These are phyloP conservation scores for Ganoderma lucidum DNA, from an alignment of 1,284 basidiomycete species.

Conservation along the genomic window DNA sequence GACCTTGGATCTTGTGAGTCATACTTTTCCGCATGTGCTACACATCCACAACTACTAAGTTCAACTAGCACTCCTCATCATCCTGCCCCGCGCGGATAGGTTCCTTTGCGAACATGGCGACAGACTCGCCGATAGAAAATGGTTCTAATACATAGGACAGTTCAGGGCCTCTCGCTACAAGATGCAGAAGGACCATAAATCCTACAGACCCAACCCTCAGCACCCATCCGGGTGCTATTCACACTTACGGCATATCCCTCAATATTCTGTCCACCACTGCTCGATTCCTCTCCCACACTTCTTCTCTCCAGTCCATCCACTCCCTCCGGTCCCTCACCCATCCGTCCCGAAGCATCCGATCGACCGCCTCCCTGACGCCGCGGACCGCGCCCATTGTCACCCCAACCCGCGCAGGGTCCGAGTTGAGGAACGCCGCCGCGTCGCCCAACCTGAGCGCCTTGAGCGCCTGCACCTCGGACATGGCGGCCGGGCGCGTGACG, in stretches of 20 bases:
- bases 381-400: slow-evolving; percentile 22
- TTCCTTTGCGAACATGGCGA: background rate
- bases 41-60: too few species aligned
- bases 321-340: slow-evolving; percentile 28
- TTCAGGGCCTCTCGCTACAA: background rate
- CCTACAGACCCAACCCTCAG: background rate
- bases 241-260: slow-evolving; percentile 28
- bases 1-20: background rate
- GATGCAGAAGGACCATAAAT: background rate
- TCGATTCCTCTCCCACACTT: slow-evolving; percentile 31
- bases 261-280: slow-evolving; percentile 33
- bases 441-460: slow-evolving; percentile 44
- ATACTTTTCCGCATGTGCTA: background rate
- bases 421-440: slow-evolving; percentile 29
- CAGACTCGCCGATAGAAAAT: background rate
- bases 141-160: background rate
- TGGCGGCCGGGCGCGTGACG: slow-evolving; percentile 46
- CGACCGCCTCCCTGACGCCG: slow-evolving; percentile 25
- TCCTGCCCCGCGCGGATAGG: background rate
- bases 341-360: slow-evolving; percentile 32
- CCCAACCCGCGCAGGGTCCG: slow-evolving; percentile 29
- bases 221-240: background rate
- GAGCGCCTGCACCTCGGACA: slow-evolving; percentile 46
- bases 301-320: slow-evolving; percentile 31
- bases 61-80: background rate